Conservation (phyloP, 257 asterid species). For the Solanum sitiens region DNA sequence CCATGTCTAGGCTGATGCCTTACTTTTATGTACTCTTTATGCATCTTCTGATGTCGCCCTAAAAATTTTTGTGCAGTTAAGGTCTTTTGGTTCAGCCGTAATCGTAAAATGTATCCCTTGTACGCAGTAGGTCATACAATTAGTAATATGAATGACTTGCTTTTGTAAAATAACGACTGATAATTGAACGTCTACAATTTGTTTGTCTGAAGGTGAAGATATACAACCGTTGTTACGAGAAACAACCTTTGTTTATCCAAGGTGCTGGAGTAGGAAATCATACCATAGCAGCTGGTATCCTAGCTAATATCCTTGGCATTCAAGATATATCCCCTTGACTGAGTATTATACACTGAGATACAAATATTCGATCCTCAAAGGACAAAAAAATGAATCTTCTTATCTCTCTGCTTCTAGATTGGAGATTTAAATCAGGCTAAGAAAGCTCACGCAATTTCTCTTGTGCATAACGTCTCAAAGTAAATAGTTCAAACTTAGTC, state of each 20-base stretch:
- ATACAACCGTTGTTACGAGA: constrained; percentile 64
- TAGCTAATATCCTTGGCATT: constrained; percentile 78
- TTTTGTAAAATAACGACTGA: too few relatives aligned
- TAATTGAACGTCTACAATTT: too few relatives aligned
- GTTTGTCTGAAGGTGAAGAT: constrained; percentile 59
- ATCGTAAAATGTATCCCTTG: neutral
- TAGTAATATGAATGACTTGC: too few relatives aligned
- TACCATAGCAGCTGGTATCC: constrained; percentile 92
- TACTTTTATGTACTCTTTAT: neutral
- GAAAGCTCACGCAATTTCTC: too few relatives aligned
- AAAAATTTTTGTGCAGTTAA: neutral
- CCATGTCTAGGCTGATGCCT: too few relatives aligned
- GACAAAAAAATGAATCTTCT: too few relatives aligned
- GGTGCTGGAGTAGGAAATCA: constrained; percentile 97
- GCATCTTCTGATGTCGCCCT: neutral
- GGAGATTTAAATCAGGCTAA: too few relatives aligned
- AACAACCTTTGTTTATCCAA: constrained; percentile 78
- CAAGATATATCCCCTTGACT: constrained; percentile 24
- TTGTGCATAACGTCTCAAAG: too few relatives aligned
- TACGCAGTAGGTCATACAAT: neutral
- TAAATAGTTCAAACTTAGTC: too few relatives aligned
- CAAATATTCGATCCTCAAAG: too few relatives aligned
- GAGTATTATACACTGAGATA: too few relatives aligned
- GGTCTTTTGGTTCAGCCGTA: neutral
- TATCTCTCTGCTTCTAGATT: too few relatives aligned